Conservation (phyloP, 2,329 filamentous ascomycete genomes). For the Passalora sequoiae region DNA sequence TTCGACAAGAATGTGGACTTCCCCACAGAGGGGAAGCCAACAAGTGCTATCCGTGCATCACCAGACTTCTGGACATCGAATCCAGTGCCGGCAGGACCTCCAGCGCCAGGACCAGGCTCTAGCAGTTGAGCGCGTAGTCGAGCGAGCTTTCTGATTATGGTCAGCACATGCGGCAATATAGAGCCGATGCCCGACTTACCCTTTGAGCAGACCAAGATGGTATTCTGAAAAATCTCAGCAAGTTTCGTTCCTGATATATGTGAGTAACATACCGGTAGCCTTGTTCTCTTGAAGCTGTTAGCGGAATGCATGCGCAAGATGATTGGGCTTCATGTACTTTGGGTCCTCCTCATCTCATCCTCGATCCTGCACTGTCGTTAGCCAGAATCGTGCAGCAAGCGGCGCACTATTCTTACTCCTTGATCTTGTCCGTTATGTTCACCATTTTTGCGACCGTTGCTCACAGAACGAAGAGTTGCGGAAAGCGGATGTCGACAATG, state of each 20-base stretch:
- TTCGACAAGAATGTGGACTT: constrained; percentile 99
- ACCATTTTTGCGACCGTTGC: constrained; percentile 63
- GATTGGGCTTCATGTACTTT: constrained; percentile 63
- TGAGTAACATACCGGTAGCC: constrained; percentile 71
- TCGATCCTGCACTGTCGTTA: constrained; percentile 68
- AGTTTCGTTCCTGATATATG: constrained; percentile 4
- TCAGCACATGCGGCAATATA: not conserved
- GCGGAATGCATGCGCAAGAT: constrained; percentile 17
- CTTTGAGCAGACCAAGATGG: constrained; percentile 94
- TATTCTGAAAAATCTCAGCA: constrained; percentile 64
- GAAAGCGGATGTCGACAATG: not conserved
- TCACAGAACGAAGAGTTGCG: constrained; percentile 14
- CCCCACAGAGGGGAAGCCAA: constrained; percentile 97
- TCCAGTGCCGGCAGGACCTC: constrained; percentile 70
- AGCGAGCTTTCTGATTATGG: constrained; percentile 72
- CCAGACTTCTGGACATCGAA: constrained; percentile 91
- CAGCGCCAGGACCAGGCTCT: constrained; percentile 76
- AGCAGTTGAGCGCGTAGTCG: constrained; percentile 89
- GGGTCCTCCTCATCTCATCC: constrained; percentile 98
- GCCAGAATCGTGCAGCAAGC: too few species aligned
- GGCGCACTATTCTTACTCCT: constrained; percentile 78
- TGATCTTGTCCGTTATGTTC: constrained; percentile 99
- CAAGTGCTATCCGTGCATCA: constrained; percentile 91
- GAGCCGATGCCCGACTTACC: constrained; percentile 51
- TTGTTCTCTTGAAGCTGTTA: constrained; percentile 74